Conservation (phyloP, 176 grass and related monocot species). For the Oryza meridionalis region DNA sequence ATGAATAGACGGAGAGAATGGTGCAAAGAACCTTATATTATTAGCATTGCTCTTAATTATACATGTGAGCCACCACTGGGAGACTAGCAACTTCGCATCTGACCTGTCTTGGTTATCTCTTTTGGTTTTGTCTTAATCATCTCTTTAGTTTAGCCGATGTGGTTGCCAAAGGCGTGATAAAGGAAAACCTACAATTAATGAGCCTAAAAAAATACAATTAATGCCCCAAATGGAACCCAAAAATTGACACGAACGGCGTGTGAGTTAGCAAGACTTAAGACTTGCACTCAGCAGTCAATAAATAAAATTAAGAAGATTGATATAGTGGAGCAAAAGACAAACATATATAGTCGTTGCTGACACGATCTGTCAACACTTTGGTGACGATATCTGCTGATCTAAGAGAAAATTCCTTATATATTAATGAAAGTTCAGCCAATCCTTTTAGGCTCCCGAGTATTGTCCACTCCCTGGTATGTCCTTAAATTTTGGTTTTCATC, state of each 20-base stretch:
- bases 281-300: not conserved
- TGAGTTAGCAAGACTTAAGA: not conserved
- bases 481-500: no score
- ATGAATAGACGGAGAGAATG: no score
- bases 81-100: no score
- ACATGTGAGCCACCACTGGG: no score
- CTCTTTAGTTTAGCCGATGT: not conserved
- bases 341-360: not conserved
- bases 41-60: no score
- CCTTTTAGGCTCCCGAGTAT: no score
- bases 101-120: no score
- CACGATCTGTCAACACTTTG: not conserved
- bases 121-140: not conserved
- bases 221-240: not conserved
- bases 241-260: not conserved
- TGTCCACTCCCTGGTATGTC: no score
- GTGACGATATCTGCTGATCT: not conserved
- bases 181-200: no score
- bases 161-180: not conserved
- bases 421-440: no score
- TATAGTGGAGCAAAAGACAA: not conserved
- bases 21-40: no score
- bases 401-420: no score
- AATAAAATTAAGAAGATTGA: not conserved
- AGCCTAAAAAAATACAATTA: not conserved